A percentile compares a stretch with the other conserved stretches of the same genome.
Evolutionary conservation across 2,329 filamentous ascomycete species (phyloP).

Genomic region (Venturia nashicola): DNA sequence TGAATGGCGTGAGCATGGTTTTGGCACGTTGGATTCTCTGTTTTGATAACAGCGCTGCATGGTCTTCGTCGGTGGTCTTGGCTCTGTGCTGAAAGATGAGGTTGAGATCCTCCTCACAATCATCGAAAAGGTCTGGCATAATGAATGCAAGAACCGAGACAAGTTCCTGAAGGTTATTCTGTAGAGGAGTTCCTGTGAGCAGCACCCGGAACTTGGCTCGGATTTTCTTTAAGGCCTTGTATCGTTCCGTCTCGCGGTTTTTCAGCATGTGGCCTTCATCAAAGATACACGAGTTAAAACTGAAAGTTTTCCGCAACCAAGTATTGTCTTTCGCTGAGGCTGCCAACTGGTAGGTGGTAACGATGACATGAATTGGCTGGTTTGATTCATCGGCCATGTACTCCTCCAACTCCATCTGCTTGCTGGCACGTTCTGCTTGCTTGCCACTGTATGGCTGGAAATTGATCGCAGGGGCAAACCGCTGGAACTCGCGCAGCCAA

Average conservation of each 20-base stretch:
- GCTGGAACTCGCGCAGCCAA: conserved; percentile 82
- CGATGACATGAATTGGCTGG: conserved; percentile 51
- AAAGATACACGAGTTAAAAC: conserved; percentile 54
- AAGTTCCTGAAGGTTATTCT: conserved; percentile 90
- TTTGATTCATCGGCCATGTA: conserved; percentile 33
- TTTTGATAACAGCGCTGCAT: conserved; percentile 73
- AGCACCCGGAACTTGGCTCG: conserved; percentile 73
- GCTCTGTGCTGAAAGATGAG: conserved; percentile 88
- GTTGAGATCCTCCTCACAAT: conserved; percentile 65
- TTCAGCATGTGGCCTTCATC: conserved; percentile 93
- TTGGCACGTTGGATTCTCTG: conserved; percentile 79
- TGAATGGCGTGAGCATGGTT: conserved; percentile 89
- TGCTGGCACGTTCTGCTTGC: conserved; percentile 53
- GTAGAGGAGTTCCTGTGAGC: conserved; percentile 79
- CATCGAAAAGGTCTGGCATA: conserved; percentile 70
- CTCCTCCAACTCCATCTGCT: conserved; percentile 54
- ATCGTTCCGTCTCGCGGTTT: conserved; percentile 72
- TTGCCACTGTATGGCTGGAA: conserved; percentile 64
- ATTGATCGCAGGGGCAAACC: conserved; percentile 66
- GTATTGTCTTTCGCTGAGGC: conserved; percentile 46
- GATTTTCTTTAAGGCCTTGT: conserved; percentile 67
- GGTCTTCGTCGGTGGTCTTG: conserved; percentile 54
- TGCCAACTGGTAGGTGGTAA: conserved; percentile 61
- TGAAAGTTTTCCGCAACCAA: conserved; percentile 41
- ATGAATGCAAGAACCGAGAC: conserved; percentile 88